A percentile compares a stretch with the other conserved stretches of the same genome.
Conservation (phyloP, 192 early-diverging fungal genomes). For the Coemansia sp. region DNA sequence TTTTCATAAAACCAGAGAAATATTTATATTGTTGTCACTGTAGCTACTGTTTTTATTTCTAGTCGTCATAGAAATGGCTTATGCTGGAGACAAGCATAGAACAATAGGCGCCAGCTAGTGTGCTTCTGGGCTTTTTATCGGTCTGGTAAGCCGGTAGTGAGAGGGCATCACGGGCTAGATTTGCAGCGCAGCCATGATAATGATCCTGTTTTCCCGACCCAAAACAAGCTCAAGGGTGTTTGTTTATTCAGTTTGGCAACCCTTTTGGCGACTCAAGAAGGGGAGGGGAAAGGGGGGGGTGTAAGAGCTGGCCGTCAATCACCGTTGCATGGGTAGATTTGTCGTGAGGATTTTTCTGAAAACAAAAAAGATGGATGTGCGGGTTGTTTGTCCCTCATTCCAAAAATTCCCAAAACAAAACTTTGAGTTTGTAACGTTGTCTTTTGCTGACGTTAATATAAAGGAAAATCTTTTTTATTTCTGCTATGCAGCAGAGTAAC, state of each 20-base stretch:
- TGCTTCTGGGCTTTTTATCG: not conserved
- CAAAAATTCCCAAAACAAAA: not conserved
- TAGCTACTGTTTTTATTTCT: not conserved
- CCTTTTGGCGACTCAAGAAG: no score
- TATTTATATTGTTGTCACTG: not conserved
- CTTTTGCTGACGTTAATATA: not conserved
- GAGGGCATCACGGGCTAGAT: not conserved
- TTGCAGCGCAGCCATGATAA: not conserved
- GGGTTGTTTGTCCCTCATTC: not conserved
- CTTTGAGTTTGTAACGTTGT: not conserved
- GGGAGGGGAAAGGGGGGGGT: not conserved
- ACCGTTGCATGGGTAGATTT: not conserved
- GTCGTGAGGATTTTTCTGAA: not conserved
- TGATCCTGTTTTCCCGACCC: not conserved
- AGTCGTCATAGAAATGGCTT: not conserved
- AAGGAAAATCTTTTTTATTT: slow-evolving; percentile 4
- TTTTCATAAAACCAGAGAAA: not conserved
- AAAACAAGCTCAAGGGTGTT: not conserved
- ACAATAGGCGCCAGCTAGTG: not conserved
- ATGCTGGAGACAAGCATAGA: slow-evolving; percentile 2
- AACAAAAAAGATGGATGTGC: not conserved
- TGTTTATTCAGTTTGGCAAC: not conserved
- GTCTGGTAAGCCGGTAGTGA: not conserved
- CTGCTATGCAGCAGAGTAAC: not conserved
- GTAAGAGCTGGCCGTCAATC: not conserved